Base-by-base conservation (phyloP, 345 rosid genomes). In the Sisymbrium irio region DNA sequence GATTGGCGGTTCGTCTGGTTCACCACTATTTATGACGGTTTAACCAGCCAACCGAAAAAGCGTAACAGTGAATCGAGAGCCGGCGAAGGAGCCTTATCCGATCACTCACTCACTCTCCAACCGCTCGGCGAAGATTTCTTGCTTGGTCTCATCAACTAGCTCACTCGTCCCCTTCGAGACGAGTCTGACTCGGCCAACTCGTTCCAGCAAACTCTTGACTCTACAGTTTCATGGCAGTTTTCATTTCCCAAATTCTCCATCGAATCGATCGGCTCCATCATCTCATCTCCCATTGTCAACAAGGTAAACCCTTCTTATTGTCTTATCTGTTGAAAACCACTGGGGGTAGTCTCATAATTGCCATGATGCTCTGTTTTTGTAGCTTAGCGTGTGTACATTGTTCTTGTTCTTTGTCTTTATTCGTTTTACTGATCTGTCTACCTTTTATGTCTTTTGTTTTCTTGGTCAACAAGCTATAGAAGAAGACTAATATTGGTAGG, bases 181-280 rank as follows among this genome's bases (percentile, higher is more conserved):
- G 41, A 32, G 19, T 39, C 55, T 55, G 30, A 32, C 72, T 77
- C 76, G 74, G 18, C 14, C 75, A 5, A 51, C 3, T 55, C 67
- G 76, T 3, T 32, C 80, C 1, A 62, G 14, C 72, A 85, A 80
- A 69, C 53, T 77, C 39, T 33, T n/a, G n/a, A 58, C 62, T 68
- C 44, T 62, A 80, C 91, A 25, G 33, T 90, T 22, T 88, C 92
- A 74, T 90, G 90, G 90, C 70, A 57, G 10, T 85, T 84, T 67
- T 86, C 91, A 2, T 83, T 90, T 77, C 85, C 89, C 30, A 78
- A 18, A 36, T 65, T 84, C 80, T 85, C 87, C 42, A 39, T 77
- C 37, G 55, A 40, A n/a, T n/a, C n/a, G n/a, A 49, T 68, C 17
- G 51, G 70, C 78, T 15, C 77, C 2, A 39, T 19, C 62, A 72